phyloP scores from a whole-genome alignment of 805 yeast genomes.

The Suhomyces sp. region DNA sequence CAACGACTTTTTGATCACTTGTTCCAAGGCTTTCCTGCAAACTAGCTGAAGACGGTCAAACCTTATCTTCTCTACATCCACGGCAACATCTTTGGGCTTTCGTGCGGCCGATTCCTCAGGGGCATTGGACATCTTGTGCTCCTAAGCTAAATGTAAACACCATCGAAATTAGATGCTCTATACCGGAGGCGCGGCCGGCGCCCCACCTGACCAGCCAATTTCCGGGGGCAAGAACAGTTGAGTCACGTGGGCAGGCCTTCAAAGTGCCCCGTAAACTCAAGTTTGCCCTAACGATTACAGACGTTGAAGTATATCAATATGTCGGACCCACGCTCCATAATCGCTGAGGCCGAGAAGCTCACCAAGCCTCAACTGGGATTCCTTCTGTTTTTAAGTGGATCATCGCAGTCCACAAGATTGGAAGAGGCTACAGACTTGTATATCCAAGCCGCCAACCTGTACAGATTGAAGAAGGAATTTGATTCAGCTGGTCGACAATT shows the following conservation, averaged over 20 bases:
- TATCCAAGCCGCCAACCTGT: slow-evolving; percentile 90
- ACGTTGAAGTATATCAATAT: slow-evolving; percentile 14
- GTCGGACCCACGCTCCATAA: slow-evolving; percentile 46
- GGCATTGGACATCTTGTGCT: not conserved
- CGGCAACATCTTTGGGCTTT: not conserved
- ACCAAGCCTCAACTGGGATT: slow-evolving; percentile 66
- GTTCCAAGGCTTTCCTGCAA: slow-evolving; percentile 52
- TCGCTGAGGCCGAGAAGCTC: slow-evolving; percentile 43
- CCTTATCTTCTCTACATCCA: slow-evolving; percentile 33
- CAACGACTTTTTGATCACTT: slow-evolving; percentile 47
- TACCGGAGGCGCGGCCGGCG: not conserved
- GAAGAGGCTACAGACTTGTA: slow-evolving; percentile 94
- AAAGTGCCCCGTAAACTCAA: not conserved
- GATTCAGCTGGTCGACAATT: slow-evolving; percentile 78
- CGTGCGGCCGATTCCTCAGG: not conserved
- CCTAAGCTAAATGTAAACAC: not conserved
- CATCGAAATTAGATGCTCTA: not conserved
- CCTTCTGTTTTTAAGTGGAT: slow-evolving; percentile 61
- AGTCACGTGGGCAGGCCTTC: not conserved
- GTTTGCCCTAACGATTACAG: not conserved
- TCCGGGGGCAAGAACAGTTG: not conserved
- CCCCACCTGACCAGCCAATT: not conserved
- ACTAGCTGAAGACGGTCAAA: slow-evolving; percentile 50
- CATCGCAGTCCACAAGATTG: slow-evolving; percentile 56
- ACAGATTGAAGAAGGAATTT: slow-evolving; percentile 71